Percentiles rank a stretch among this genome's conserved stretches.
phyloP scores from a whole-genome alignment of 495 filamentous ascomycete species.

The Penicillium coffeae region DNA sequence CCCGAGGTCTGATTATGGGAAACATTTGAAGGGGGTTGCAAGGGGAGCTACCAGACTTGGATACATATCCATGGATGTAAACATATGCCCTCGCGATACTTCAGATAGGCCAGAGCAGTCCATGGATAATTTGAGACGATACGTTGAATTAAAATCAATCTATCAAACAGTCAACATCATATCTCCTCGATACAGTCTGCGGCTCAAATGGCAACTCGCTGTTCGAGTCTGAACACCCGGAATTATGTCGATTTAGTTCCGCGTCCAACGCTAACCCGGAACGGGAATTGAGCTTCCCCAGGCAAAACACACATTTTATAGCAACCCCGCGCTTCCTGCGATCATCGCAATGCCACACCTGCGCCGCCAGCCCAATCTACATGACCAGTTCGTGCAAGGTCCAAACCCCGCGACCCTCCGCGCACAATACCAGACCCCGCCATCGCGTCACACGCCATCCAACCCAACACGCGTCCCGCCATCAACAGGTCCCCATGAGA shows the following conservation, averaged over 20 bases:
- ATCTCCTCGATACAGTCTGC: not conserved
- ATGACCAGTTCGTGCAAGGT: slow-evolving; percentile 8
- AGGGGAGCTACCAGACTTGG: too few species aligned
- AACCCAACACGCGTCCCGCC: slow-evolving; percentile 32
- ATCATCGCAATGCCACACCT: slow-evolving; percentile 23
- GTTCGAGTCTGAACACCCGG: too few species aligned
- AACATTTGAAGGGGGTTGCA: too few species aligned
- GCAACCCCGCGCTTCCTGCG: not conserved
- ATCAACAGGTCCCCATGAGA: slow-evolving; percentile 25
- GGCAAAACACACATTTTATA: slow-evolving; percentile 9
- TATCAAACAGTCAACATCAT: too few species aligned
- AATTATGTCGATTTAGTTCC: too few species aligned
- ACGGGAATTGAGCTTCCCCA: slow-evolving; percentile 9
- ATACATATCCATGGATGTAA: too few species aligned
- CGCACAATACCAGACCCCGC: slow-evolving; percentile 39
- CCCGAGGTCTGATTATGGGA: too few species aligned
- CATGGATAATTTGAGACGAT: too few species aligned
- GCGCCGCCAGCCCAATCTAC: slow-evolving; percentile 21
- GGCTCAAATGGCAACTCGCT: not conserved
- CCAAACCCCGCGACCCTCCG: slow-evolving; percentile 12
- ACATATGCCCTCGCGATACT: too few species aligned
- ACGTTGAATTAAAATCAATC: too few species aligned
- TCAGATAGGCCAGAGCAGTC: too few species aligned
- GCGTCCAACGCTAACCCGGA: slow-evolving; percentile 14
- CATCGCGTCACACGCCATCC: slow-evolving; percentile 27